Conservation (phyloP, 441 rosid genomes). For the Gossypium gossypioides region DNA sequence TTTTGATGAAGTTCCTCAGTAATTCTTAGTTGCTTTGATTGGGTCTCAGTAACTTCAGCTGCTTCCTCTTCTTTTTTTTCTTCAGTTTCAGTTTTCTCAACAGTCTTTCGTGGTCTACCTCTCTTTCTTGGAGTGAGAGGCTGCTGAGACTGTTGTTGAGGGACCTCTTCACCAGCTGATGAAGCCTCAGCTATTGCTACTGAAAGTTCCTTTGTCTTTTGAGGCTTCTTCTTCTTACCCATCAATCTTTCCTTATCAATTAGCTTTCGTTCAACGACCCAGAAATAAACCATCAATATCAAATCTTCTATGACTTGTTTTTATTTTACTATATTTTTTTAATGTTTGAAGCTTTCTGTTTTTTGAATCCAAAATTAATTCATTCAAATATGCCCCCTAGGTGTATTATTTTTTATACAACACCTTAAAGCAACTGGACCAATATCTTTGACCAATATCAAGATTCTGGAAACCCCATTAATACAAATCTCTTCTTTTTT, state of each 20-base stretch:
- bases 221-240: conserved; percentile 74
- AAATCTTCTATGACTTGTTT: conserved; percentile 4
- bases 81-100: conserved; percentile 19
- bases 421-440: conserved; percentile 8
- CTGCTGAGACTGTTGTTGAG: conserved; percentile 17
- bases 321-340: background rate
- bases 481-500: background rate
- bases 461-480: conserved; percentile 17
- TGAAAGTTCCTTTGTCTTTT: conserved; percentile 53
- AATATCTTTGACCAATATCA: conserved; percentile 23
- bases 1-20: conserved; percentile 16
- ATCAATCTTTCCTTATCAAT: conserved; percentile 17
- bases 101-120: conserved; percentile 70
- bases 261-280: background rate
- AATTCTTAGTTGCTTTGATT: conserved; percentile 27
- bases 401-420: background rate
- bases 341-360: conserved; percentile 6
- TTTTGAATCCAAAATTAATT: conserved; percentile 7
- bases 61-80: conserved; percentile 21
- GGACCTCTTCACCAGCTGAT: conserved; percentile 20
- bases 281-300: conserved; percentile 9
- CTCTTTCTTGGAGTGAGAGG: conserved; percentile 45
- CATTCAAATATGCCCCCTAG: background rate
- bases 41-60: conserved; percentile 18
- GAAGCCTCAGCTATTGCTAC: conserved; percentile 57